Conservation (phyloP, 164 flowering plant species). For the Santalum album region DNA sequence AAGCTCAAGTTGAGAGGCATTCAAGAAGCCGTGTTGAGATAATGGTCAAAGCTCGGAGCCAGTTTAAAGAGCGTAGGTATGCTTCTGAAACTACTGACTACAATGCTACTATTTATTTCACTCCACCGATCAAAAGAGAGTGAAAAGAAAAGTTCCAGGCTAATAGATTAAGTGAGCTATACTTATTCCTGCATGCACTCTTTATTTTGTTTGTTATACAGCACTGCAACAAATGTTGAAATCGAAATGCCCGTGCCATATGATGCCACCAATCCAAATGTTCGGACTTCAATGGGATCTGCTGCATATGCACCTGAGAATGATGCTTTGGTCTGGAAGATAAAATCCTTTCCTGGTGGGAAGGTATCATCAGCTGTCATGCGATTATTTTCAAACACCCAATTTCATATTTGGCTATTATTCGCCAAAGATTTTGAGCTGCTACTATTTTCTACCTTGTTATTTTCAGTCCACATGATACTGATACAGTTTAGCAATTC, state of each 20-base stretch:
- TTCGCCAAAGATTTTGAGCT: not conserved
- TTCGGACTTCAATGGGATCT: conserved; percentile 96
- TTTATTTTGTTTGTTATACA: conserved; percentile 21
- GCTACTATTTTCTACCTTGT: not conserved
- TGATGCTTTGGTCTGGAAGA: conserved; percentile 89
- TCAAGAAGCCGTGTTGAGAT: conserved; percentile 92
- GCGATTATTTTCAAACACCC: not conserved
- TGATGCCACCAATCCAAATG: conserved; percentile 87
- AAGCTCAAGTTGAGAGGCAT: conserved; percentile 93
- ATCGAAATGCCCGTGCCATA: conserved; percentile 78
- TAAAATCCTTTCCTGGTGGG: conserved; percentile 94
- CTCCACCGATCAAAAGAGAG: too few relatives aligned
- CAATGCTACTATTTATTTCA: not conserved
- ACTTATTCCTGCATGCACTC: too few relatives aligned
- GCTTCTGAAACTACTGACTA: not conserved
- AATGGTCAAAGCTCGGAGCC: conserved; percentile 89
- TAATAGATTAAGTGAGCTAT: not conserved
- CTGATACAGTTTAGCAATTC: not conserved
- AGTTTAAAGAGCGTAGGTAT: conserved; percentile 98
- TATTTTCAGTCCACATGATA: not conserved
- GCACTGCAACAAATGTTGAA: conserved; percentile 96
- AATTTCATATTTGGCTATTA: not conserved
- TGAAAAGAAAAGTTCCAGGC: not conserved
- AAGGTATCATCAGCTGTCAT: conserved; percentile 46
- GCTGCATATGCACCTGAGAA: conserved; percentile 92